Evolutionary conservation across 257 asterid species (phyloP), one percentile per base, ranked within the genome.

Genomic region (Schizonepeta tenuifolia): DNA sequence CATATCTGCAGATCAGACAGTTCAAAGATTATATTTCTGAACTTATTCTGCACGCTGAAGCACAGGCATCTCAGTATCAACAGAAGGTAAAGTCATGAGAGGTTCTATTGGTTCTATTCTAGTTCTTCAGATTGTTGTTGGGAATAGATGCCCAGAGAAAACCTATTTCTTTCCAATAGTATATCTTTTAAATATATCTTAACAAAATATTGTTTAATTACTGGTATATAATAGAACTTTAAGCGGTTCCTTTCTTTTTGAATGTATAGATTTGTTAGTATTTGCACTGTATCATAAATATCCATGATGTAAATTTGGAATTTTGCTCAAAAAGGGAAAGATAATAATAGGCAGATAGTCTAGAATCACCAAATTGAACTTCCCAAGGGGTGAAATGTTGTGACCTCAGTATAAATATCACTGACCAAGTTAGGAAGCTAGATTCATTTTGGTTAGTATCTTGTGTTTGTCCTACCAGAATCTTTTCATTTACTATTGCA

Each of bases 1-100:
- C 67, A 54, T 73, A 51, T 69, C 24, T 82, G 86, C 81, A 92
- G 96, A 83, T 92, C 65, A 83, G 79, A 78, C 96, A 83, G 75
- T 78, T 81, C 80, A 86, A 85, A 73, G 91, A 79, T 60, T 87
- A 90, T 76, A 81, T 87, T 72, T 81, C 96, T 74, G 98, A 90
- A 84, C 82, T 90, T 66, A 77, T 88, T 58, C 67, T 90, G 90
- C 98, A 90, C 66, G 86, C 95, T 76, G 96, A 92, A 81, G 96
- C 98, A 62, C 98, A 92, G 79, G 88, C 98, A 76, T 82, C 86
- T 35, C 96, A 88, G 78, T 92, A 88, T 81, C 96, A 92, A 75
- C 86, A 88, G 63, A 90, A 83, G 98, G 98, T 91, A 84, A 67
- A 75, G 41, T 60, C 49, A 33, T 72, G 66, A 54, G 59, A 14